Conservation (phyloP, 306 rosid genomes). For the Castanea sativa region DNA sequence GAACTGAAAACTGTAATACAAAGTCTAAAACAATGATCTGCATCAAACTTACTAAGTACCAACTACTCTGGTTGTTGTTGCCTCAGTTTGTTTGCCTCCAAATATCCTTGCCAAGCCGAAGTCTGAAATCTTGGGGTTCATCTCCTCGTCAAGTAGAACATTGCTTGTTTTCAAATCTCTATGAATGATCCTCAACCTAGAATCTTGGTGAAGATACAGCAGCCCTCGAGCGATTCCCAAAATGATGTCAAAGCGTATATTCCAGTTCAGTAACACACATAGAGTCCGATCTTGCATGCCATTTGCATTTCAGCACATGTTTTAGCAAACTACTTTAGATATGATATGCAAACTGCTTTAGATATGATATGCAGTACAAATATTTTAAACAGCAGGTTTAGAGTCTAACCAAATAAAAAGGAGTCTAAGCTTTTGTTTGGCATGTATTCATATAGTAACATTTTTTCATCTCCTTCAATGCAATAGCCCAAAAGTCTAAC, state of each 20-base stretch:
- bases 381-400: background rate
- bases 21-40: background rate
- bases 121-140: slow-evolving; percentile 26
- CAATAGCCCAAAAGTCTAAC: slow-evolving; percentile 24
- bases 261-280: slow-evolving; percentile 18
- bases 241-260: slow-evolving; percentile 20
- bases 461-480: slow-evolving; percentile 11
- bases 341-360: too few relatives aligned
- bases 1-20: background rate
- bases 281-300: slow-evolving; percentile 6
- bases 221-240: slow-evolving; percentile 23
- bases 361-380: background rate
- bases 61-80: slow-evolving; percentile 18
- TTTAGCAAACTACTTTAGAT: background rate
- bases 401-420: slow-evolving; percentile 11
- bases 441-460: slow-evolving; percentile 21
- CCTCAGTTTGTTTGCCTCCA: slow-evolving; percentile 18
- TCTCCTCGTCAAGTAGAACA: slow-evolving; percentile 7
- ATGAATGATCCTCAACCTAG: slow-evolving; percentile 28
- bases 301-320: background rate
- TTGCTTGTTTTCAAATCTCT: slow-evolving; percentile 27
- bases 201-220: slow-evolving; percentile 32
- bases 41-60: slow-evolving; percentile 26
- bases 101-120: slow-evolving; percentile 32
- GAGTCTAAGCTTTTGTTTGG: slow-evolving; percentile 21